Percentiles rank a stretch among this genome's conserved stretches.
Conservation (phyloP, 805 yeast genomes). For the Phaffomyces thermotolerans region DNA sequence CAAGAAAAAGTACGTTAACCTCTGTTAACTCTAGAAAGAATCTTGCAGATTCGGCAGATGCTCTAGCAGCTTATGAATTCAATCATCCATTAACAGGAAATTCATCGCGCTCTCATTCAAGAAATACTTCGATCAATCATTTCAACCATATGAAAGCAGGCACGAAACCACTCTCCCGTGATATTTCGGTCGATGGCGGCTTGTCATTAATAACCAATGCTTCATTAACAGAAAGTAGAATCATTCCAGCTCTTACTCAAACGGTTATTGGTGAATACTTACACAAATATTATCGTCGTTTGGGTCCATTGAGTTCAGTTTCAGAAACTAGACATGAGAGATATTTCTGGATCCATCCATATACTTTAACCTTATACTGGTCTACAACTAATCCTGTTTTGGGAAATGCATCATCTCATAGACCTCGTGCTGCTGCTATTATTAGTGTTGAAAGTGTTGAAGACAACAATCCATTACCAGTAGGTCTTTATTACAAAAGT, state of each 20-base stretch:
- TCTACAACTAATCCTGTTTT: slow-evolving; percentile 71
- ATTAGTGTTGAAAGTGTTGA: slow-evolving; percentile 69
- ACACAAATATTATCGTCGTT: slow-evolving; percentile 73
- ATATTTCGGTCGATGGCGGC: slow-evolving; percentile 28
- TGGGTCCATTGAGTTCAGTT: slow-evolving; percentile 64
- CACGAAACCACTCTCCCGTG: slow-evolving; percentile 12
- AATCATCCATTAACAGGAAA: slow-evolving; percentile 16
- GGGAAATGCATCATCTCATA: slow-evolving; percentile 55
- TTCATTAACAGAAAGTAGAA: slow-evolving; percentile 59
- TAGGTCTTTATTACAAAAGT: slow-evolving; percentile 82
- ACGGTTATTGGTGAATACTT: slow-evolving; percentile 89
- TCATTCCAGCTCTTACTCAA: slow-evolving; percentile 83
- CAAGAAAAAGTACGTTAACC: slow-evolving; percentile 18
- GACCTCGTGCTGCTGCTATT: slow-evolving; percentile 76
- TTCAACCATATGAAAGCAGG: slow-evolving; percentile 10
- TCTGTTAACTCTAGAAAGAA: slow-evolving; percentile 20
- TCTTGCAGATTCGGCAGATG: slow-evolving; percentile 24
- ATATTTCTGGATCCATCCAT: slow-evolving; percentile 96
- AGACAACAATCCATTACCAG: slow-evolving; percentile 82
- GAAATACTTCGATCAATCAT: slow-evolving; percentile 5
- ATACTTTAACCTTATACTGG: slow-evolving; percentile 88
- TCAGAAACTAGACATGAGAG: slow-evolving; percentile 83
- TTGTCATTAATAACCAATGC: slow-evolving; percentile 45
- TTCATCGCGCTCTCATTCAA: slow-evolving; percentile 15
- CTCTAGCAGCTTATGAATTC: slow-evolving; percentile 23